phyloP scores from a whole-genome alignment of 352 stramenopile genomes.

The Globisporangium apiculatum region DNA sequence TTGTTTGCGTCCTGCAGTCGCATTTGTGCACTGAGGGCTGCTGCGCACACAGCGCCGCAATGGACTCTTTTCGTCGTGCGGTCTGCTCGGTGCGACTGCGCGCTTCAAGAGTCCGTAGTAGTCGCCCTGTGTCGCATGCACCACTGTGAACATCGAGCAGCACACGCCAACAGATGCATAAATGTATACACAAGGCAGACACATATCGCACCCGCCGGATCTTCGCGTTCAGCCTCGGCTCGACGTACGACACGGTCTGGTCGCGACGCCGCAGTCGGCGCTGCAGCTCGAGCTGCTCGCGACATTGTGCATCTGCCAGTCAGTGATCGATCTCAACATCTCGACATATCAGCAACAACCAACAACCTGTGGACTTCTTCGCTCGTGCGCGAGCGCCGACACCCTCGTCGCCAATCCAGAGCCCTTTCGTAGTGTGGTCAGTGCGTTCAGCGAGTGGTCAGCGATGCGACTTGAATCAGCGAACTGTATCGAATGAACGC shows the following conservation, averaged over 20 bases:
- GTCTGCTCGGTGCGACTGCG: constrained; percentile 9
- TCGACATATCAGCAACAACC: too few species aligned
- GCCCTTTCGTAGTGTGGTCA: neutral
- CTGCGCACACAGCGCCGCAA: constrained; percentile 13
- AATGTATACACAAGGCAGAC: neutral
- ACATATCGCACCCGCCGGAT: constrained; percentile 32
- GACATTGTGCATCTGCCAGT: neutral
- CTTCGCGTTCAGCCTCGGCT: constrained; percentile 58
- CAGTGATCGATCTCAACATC: too few species aligned
- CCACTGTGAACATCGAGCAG: neutral
- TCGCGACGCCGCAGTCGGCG: constrained; percentile 35
- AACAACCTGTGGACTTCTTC: constrained; percentile 6
- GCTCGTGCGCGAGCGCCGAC: constrained; percentile 4
- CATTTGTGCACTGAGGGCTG: neutral
- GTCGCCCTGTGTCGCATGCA: constrained; percentile 30
- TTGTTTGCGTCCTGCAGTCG: too few species aligned
- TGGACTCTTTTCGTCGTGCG: constrained; percentile 7
- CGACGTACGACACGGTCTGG: constrained; percentile 36
- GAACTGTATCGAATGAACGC: neutral
- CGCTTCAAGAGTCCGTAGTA: constrained; percentile 57
- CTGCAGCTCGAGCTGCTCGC: constrained; percentile 8
- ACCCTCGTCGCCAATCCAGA: constrained; percentile 8
- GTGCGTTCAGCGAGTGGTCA: constrained; percentile 2
- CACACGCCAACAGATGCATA: neutral
- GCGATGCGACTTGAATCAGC: neutral